Conservation (phyloP, 345 rosid genomes). For the Cardamine resedifolia region DNA sequence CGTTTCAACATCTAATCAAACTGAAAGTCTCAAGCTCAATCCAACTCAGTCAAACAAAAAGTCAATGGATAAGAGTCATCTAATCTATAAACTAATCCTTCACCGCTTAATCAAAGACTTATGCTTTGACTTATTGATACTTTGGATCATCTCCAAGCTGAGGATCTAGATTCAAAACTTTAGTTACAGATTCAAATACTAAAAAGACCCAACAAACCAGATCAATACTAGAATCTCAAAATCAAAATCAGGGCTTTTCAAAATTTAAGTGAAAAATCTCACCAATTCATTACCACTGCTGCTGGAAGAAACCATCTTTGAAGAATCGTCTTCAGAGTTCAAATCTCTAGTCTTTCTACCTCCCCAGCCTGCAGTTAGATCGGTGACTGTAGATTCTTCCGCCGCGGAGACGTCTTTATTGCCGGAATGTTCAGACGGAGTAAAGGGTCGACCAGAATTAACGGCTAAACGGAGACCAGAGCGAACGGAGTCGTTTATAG, state of each 20-base stretch:
- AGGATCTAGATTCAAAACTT: conserved; percentile 26
- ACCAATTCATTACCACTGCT: conserved; percentile 81
- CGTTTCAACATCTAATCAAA: conserved; percentile 2
- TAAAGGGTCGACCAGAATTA: conserved; percentile 39
- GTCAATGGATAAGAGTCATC: conserved; percentile 30
- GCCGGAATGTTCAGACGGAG: conserved; percentile 38
- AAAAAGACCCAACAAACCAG: neutral
- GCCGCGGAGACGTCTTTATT: conserved; percentile 54
- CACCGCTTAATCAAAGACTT: conserved; percentile 17
- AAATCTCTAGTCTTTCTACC: conserved; percentile 64
- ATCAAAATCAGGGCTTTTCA: neutral
- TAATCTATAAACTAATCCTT: conserved; percentile 25
- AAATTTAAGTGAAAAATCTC: neutral
- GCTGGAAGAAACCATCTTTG: conserved; percentile 78
- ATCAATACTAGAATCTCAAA: neutral
- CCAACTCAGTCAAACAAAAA: conserved; percentile 22
- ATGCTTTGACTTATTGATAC: neutral
- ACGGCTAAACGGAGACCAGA: conserved; percentile 58
- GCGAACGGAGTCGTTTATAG: conserved; percentile 51
- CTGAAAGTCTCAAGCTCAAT: conserved; percentile 6
- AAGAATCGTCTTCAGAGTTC: conserved; percentile 72
- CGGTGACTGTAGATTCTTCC: conserved; percentile 84
- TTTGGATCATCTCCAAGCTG: neutral
- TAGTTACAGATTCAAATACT: conserved; percentile 22
- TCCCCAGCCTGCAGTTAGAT: conserved; percentile 64